phyloP scores from a whole-genome alignment of 306 rosid genomes.

The Lathyrus oleraceus region DNA sequence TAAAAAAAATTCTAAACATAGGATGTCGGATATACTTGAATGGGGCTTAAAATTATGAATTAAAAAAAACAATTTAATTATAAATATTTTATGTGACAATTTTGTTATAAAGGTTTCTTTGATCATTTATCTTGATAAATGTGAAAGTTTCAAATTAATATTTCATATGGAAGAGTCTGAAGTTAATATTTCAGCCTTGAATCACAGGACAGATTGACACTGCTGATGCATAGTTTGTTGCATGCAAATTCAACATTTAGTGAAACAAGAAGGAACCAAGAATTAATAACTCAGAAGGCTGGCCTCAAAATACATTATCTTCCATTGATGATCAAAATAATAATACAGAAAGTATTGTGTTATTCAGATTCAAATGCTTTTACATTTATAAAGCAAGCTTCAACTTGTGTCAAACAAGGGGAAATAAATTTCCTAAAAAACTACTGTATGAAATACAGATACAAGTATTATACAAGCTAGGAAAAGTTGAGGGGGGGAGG shows the following conservation, averaged over 20 bases:
- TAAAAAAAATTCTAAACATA: no score
- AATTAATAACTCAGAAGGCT: background rate
- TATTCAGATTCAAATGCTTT: conserved; percentile 9
- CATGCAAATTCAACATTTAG: background rate
- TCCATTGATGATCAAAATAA: background rate
- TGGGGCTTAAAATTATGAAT: no score
- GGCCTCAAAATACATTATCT: conserved; percentile 11
- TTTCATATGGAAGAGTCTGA: no score
- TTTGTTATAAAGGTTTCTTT: no score
- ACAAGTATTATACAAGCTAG: conserved; percentile 8
- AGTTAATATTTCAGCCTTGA: no score
- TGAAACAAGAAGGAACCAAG: background rate
- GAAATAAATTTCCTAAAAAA: conserved; percentile 8
- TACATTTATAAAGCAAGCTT: conserved; percentile 17
- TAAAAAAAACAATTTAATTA: no score
- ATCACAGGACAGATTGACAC: background rate
- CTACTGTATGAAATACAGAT: conserved; percentile 4
- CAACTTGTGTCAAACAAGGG: conserved; percentile 4
- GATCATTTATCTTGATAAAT: no score
- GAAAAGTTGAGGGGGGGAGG: conserved; percentile 7
- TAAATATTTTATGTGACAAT: no score
- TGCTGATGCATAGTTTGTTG: background rate
- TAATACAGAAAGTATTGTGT: conserved; percentile 13
- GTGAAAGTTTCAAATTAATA: no score
- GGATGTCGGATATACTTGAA: no score